Evolutionary conservation across 129 eudicot genomes (phyloP).

Genomic region (Saposhnikovia divaricata): DNA sequence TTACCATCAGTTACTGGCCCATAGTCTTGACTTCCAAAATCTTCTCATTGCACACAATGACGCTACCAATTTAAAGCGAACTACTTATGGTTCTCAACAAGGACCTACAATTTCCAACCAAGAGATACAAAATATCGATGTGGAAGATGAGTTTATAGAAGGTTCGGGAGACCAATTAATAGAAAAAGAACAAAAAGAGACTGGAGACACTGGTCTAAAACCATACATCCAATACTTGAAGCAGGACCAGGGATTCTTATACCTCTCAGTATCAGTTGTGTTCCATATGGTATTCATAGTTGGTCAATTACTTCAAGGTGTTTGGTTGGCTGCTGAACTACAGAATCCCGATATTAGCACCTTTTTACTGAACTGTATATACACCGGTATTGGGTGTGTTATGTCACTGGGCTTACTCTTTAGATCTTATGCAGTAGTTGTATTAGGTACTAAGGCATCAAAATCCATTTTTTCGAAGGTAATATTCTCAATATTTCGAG

Average conservation of each 20-base stretch:
- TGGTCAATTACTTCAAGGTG: constrained; percentile 42
- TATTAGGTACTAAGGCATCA: constrained; percentile 39
- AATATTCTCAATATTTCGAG: constrained; percentile 51
- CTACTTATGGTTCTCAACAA: constrained; percentile 12
- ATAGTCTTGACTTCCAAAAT: constrained; percentile 43
- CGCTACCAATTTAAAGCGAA: constrained; percentile 12
- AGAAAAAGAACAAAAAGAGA: constrained; percentile 58
- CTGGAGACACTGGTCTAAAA: constrained; percentile 53
- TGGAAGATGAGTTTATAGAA: constrained; percentile 14
- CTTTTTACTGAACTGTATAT: constrained; percentile 28
- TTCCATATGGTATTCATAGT: constrained; percentile 29
- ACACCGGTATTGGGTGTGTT: constrained; percentile 35
- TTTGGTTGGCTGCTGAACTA: constrained; percentile 51
- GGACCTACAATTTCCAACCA: constrained; percentile 13
- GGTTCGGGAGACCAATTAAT: constrained; percentile 46
- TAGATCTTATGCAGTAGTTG: constrained; percentile 37
- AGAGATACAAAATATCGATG: constrained; percentile 23
- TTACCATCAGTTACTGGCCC: constrained; percentile 34
- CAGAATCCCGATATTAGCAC: constrained; percentile 18
- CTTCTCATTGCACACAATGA: constrained; percentile 44
- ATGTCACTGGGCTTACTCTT: constrained; percentile 35
- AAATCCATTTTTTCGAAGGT: constrained; percentile 39
- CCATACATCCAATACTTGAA: constrained; percentile 52
- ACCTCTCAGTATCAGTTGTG: constrained; percentile 29
- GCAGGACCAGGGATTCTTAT: constrained; percentile 54